Evolutionary conservation across 768 basidiomycete species (phyloP), one percentile per base, ranked within the genome.

Genomic region (Hypholoma sublateritium): DNA sequence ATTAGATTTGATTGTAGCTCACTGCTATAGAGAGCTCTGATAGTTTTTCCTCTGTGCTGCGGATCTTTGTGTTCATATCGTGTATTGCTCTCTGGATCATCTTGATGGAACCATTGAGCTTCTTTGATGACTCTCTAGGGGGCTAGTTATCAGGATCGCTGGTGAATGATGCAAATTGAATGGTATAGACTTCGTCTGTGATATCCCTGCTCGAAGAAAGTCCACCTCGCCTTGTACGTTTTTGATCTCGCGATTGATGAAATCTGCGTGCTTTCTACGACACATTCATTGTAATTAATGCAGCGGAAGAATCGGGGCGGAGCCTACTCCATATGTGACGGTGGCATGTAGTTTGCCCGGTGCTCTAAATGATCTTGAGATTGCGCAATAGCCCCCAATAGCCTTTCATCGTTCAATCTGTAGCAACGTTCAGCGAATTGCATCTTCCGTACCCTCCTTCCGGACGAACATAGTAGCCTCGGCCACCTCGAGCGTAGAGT

Each of bases 21-120:
- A 67, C 66, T 19, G 48, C 58, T 19, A 69, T 57, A 28, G 66
- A 66, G n/a, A 66, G 58, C 34, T 69, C 66, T 5, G 59, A 43
- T 24, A 67, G 16, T 8, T 44, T 57, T 22, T 61, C 62, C 22
- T 67, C 58, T 6, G 48, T 50, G 14, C 28, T 25, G 16, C 55
- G 57, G 24, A 56, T 55, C 24, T 60, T 48, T 2, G 62, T 35
- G 16, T 61, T 59, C 3, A 64, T 36, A n/a, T 53, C 41, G 17
- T 60, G 50, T 12, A 57, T 45, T 19, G 53, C 53, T 5, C 57
- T 59, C 51, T 62, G 63, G 5, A 67, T 44, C n/a, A 54, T 21
- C 46, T 64, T 66, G 16, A 59, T 57, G 9, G 57, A 51, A n/a
- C 56, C 50, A 1, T 11, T 54, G 0, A 61, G 9, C 32, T 49